Percentiles rank a stretch among this genome's conserved stretches.
Conservation (phyloP, 2,329 filamentous ascomycete species). For the Aureobasidium mangrovei region DNA sequence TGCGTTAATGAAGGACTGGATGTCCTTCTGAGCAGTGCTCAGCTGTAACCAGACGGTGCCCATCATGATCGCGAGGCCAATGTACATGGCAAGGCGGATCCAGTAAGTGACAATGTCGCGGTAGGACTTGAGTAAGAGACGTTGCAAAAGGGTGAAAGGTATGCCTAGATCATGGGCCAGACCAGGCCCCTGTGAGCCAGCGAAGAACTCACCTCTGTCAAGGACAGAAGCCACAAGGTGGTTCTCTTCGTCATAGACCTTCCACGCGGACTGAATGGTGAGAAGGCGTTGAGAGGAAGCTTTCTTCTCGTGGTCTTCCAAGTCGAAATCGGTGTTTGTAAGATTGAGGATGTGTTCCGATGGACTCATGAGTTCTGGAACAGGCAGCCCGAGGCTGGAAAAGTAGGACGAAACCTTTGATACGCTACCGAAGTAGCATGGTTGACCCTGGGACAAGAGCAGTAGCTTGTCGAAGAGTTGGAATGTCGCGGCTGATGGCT, state of each 20-base stretch:
- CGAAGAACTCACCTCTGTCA: neutral
- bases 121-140: slow-evolving; percentile 72
- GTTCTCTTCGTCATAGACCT: neutral
- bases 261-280: slow-evolving; percentile 21
- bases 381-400: slow-evolving; percentile 44
- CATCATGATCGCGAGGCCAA: slow-evolving; percentile 69
- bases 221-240: neutral
- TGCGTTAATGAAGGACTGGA: slow-evolving; percentile 70
- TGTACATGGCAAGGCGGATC: slow-evolving; percentile 72
- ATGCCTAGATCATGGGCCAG: slow-evolving; percentile 1
- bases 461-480: slow-evolving; percentile 63
- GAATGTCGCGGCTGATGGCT: slow-evolving; percentile 69
- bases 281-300: slow-evolving; percentile 24
- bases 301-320: slow-evolving; percentile 21
- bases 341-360: slow-evolving; percentile 69
- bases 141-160: slow-evolving; percentile 53
- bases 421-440: slow-evolving; percentile 61
- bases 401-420: slow-evolving; percentile 50
- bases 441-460: slow-evolving; percentile 58
- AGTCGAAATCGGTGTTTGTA: slow-evolving; percentile 64
- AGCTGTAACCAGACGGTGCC: slow-evolving; percentile 76
- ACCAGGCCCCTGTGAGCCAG: neutral
- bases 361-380: slow-evolving; percentile 62
- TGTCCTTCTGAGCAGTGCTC: slow-evolving; percentile 55
- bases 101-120: slow-evolving; percentile 74